These are phyloP conservation scores for Arthroderma uncinatum DNA, from an alignment of 2,329 filamentous ascomycete genomes.

Conservation along the genomic window DNA sequence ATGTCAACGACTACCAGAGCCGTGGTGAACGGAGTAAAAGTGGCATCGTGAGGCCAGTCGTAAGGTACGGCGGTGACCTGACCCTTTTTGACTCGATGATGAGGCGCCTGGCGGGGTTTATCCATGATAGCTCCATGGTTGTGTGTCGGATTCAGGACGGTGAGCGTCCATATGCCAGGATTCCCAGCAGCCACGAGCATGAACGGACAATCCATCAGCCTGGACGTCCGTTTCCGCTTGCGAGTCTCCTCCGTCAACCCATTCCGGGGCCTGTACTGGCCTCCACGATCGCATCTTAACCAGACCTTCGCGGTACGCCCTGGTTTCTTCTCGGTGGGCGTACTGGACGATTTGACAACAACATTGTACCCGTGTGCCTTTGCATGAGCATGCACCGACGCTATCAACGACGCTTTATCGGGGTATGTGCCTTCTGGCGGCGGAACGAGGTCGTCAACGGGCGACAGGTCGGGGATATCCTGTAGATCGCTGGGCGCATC, in stretches of 20 bases:
- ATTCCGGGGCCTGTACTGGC: conserved; percentile 36
- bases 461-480: conserved; percentile 33
- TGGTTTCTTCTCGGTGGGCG: conserved; percentile 36
- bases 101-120: conserved; percentile 31
- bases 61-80: conserved; percentile 33
- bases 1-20: conserved; percentile 40
- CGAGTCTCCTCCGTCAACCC: conserved; percentile 37
- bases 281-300: conserved; percentile 36
- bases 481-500: conserved; percentile 37
- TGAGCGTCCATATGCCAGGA: conserved; percentile 35
- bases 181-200: conserved; percentile 35
- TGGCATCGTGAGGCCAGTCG: conserved; percentile 38
- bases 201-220: conserved; percentile 36
- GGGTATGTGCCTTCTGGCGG: conserved; percentile 36
- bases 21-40: conserved; percentile 35
- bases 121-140: conserved; percentile 35
- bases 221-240: conserved; percentile 34
- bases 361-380: conserved; percentile 37
- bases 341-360: conserved; percentile 38
- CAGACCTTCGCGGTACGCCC: conserved; percentile 36
- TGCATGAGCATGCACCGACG: conserved; percentile 32
- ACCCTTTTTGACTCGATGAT: conserved; percentile 36
- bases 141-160: conserved; percentile 32
- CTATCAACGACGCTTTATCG: conserved; percentile 31
- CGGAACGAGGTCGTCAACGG: conserved; percentile 30